Conservation (phyloP, 1,284 basidiomycete species). For the Puccinia polysora region DNA sequence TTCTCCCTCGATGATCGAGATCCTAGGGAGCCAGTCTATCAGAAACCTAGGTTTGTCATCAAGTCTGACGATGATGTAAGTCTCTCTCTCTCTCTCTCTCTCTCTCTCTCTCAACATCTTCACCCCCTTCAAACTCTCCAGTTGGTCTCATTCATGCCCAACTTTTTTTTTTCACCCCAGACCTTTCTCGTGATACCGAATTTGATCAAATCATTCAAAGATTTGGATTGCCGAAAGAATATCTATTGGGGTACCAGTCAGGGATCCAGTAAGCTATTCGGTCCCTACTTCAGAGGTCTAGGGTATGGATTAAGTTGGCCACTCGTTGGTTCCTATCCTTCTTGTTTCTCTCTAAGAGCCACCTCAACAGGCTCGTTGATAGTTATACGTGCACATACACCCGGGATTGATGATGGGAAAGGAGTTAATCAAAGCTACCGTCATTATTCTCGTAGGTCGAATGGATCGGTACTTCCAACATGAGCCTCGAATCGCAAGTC, state of each 20-base stretch:
- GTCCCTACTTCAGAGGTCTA: conserved; percentile 22
- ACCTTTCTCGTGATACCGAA: conserved; percentile 37
- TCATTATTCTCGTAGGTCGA: conserved; percentile 1
- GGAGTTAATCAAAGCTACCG: neutral
- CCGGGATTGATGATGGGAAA: neutral
- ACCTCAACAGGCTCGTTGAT: too few species aligned
- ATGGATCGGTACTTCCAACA: conserved; percentile 37
- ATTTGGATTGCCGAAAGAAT: conserved; percentile 22
- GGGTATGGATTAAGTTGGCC: conserved; percentile 38
- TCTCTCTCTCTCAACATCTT: conserved; percentile 4
- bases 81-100: neutral
- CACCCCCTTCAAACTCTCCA: neutral
- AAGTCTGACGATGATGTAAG: conserved; percentile 40
- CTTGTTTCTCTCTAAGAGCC: too few species aligned
- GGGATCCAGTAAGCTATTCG: conserved; percentile 24
- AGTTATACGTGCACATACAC: too few species aligned
- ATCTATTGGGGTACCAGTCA: conserved; percentile 40
- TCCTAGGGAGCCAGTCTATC: neutral
- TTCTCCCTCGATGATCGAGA: conserved; percentile 23
- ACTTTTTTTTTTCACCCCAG: neutral
- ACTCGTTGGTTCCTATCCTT: conserved; percentile 31
- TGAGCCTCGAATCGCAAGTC: conserved; percentile 24
- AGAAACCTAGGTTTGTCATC: conserved; percentile 23
- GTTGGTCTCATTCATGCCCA: neutral
- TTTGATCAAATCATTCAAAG: conserved; percentile 27